Percentiles rank a stretch among this genome's conserved stretches.
phyloP scores from a whole-genome alignment of 2,329 filamentous ascomycete species.

The Trichoderma aggressivum region DNA sequence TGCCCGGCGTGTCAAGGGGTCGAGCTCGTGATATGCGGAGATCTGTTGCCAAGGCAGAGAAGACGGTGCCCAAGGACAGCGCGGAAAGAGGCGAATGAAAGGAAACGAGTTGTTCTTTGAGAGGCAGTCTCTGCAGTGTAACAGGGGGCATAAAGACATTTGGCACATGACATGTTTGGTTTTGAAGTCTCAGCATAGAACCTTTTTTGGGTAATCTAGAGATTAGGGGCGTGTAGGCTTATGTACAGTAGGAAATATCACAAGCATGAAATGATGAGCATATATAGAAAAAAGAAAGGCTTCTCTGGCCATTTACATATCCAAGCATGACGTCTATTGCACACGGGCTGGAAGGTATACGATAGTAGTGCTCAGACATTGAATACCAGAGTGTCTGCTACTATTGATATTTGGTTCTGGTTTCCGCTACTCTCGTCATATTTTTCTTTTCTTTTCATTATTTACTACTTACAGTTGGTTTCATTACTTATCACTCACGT shows the following conservation, averaged over 20 bases:
- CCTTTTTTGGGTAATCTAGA: not conserved
- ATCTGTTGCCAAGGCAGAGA: not conserved
- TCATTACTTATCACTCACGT: too few species aligned
- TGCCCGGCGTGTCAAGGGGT: not conserved
- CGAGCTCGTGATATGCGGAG: not conserved
- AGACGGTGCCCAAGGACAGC: not conserved
- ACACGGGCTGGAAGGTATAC: too few species aligned
- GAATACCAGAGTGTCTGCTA: too few species aligned
- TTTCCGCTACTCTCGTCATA: too few species aligned
- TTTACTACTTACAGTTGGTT: too few species aligned
- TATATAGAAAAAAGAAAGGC: not conserved
- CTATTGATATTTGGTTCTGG: too few species aligned
- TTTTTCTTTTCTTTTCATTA: too few species aligned
- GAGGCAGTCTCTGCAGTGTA: not conserved
- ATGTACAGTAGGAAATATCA: constrained; percentile 7
- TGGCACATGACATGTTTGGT: not conserved
- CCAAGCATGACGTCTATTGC: not conserved
- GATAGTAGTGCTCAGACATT: too few species aligned
- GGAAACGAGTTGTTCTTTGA: not conserved
- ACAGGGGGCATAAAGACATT: not conserved
- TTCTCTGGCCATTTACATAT: not conserved
- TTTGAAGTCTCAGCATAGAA: constrained; percentile 1
- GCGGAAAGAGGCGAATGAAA: not conserved
- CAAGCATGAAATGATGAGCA: not conserved
- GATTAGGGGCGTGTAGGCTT: not conserved